A percentile compares a stretch with the other conserved stretches of the same genome.
phyloP scores from a whole-genome alignment of 139 green algal genomes.

The Closterium sp. region DNA sequence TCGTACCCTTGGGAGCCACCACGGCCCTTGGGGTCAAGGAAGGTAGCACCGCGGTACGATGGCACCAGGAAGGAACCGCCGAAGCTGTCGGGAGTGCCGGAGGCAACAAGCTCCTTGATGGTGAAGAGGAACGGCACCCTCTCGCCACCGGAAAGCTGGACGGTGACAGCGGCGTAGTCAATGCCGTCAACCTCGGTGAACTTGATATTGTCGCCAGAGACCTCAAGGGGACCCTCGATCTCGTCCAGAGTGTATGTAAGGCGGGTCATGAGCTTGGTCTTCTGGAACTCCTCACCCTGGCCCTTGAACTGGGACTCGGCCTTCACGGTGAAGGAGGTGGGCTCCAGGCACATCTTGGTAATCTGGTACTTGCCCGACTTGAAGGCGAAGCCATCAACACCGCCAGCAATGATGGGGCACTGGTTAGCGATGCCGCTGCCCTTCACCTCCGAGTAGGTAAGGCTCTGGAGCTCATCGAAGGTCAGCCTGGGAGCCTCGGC shows the following conservation, averaged over 20 bases:
- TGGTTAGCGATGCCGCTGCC: slow-evolving; percentile 97
- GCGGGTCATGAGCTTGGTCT: slow-evolving; percentile 98
- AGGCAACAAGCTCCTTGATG: slow-evolving; percentile 93
- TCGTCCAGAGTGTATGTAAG: slow-evolving; percentile 98
- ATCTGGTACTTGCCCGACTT: slow-evolving; percentile 84
- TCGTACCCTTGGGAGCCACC: slow-evolving; percentile 95
- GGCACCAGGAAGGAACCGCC: slow-evolving; percentile 93
- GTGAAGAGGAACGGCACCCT: slow-evolving; percentile 99
- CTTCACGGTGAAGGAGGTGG: slow-evolving; percentile 76
- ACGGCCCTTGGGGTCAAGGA: slow-evolving; percentile 99
- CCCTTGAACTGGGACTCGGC: slow-evolving; percentile 54
- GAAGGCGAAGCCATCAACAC: slow-evolving; percentile 37
- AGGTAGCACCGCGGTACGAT: slow-evolving; percentile 97
- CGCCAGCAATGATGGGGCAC: slow-evolving; percentile 81
- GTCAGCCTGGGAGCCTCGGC: slow-evolving; percentile 60
- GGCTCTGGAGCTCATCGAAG: slow-evolving; percentile 91
- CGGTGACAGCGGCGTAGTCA: slow-evolving; percentile 94
- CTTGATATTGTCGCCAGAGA: slow-evolving; percentile 74
- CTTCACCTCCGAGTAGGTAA: slow-evolving; percentile 99
- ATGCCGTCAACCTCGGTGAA: slow-evolving; percentile 97
- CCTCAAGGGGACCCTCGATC: slow-evolving; percentile 48
- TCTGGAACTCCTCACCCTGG: slow-evolving; percentile 61
- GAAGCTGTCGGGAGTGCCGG: slow-evolving; percentile 80
- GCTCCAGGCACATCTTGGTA: slow-evolving; percentile 97
- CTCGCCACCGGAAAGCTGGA: slow-evolving; percentile 97